phyloP scores from a whole-genome alignment of 176 grass and related monocot genomes.

The Oryza rufipogon region DNA sequence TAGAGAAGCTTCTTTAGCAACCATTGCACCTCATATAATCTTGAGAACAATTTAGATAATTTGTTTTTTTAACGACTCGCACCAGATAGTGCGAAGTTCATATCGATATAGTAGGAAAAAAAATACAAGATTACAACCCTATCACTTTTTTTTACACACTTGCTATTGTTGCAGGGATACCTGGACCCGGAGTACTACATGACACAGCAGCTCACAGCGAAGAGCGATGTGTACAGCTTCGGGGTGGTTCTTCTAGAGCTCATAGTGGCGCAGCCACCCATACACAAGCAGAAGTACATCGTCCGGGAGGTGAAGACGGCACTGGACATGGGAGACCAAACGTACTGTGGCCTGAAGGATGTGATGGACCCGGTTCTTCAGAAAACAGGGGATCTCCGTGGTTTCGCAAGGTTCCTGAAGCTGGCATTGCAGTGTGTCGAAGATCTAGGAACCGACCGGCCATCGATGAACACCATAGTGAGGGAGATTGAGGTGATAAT shows the following conservation, averaged over 20 bases:
- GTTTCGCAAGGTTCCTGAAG: conserved; percentile 57
- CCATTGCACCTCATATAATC: conserved; percentile 5
- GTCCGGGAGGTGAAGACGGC: conserved; percentile 70
- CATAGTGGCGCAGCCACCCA: conserved; percentile 60
- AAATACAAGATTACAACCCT: too few relatives aligned
- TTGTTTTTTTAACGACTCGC: too few relatives aligned
- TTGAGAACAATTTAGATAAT: background rate
- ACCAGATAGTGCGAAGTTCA: too few relatives aligned
- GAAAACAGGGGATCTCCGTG: conserved; percentile 39
- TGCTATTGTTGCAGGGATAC: conserved; percentile 62
- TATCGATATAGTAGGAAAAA: too few relatives aligned
- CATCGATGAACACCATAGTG: conserved; percentile 62
- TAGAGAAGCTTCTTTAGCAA: background rate
- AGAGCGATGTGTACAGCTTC: conserved; percentile 93
- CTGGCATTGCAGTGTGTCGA: conserved; percentile 63
- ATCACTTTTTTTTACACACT: background rate
- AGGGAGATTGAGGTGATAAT: conserved; percentile 78
- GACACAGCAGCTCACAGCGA: conserved; percentile 78
- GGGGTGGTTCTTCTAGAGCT: conserved; percentile 80
- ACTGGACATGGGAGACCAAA: conserved; percentile 48
- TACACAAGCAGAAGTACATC: conserved; percentile 61
- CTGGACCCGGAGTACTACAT: conserved; percentile 89
- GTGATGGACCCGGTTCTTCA: conserved; percentile 66
- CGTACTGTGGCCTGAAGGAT: conserved; percentile 59
- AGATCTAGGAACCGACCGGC: conserved; percentile 39